Base-by-base conservation (phyloP, 192 early-diverging fungal genomes). In the Coemansia sp. region DNA sequence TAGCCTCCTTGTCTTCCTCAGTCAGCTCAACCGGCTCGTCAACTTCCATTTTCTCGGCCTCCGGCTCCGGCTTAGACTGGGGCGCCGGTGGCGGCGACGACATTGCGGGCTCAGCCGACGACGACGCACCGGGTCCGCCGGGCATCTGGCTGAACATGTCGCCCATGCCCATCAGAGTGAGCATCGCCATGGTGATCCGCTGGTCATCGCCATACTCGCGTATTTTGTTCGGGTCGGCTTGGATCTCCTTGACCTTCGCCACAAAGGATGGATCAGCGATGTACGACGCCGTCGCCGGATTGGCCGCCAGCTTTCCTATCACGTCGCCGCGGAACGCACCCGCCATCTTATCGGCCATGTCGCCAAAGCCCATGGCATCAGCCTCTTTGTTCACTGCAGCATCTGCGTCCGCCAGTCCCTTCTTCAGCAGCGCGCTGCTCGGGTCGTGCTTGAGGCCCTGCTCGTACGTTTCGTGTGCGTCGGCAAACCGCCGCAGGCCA, bases 401-500 rank as follows among this genome's bases (percentile, higher is more conserved):
- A 62, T 94, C 86, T 14, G 86, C 83, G 35, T 95, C 94, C 45
- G 84, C 73, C 44, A 93, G 67, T 9, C 86, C 86, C 82, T 92
- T 91, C 77, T 88, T 81, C 33, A 92, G 71, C 22, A 66, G 83
- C 18, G 85, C 85, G 66, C 92, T 95, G 50, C 67, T 77, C 23
- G 92, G 92, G 50, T 95, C 94, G 44, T 89, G 19, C 65, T 87
- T 83, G 59, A 95, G 85, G 32, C 92, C 92, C 31, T 61, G 81
- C 55, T 88, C 74, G 67, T 92, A 95, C 5, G 86, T 85, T 25
- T 88, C 86, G n/a, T 77, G 83, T 22, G 94, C 94, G 42, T 91
- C 89, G 28, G 76, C 76, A 28, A 85, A 77, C 43, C 81, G 62
- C 6, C 81, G 82, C 44, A 94, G 69, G 28, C 92, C 92, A 62